Evolutionary conservation across 768 basidiomycete species (phyloP), one percentile per base, ranked within the genome.

Genomic region (Suillus hirtellus): DNA sequence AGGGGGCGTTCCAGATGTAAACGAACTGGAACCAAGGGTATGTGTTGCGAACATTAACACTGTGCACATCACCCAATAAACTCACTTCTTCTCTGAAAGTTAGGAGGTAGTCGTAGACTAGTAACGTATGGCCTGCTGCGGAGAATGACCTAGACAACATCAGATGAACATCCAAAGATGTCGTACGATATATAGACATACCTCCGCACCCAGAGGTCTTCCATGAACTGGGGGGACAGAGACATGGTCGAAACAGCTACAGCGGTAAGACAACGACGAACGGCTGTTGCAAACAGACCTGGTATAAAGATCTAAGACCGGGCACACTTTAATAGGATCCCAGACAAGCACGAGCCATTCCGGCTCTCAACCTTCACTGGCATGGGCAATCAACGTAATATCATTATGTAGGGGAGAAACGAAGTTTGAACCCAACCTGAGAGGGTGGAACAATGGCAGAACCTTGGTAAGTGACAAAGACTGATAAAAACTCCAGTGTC

Each of bases 1-100:
- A 66, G 5, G 65, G 67, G 3, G 65, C 60, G 11, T 58, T 15
- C 69, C 69, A 69, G 52, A 69, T 63, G 46, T 65, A 68, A 27
- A 62, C 34, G 55, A 63, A 49, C 68, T 68, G n/a, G 24, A 21
- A n/a, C 14, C 17, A 34, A 59, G 38, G n/a, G 11, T 55, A 40
- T 31, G 31, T 17, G 31, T 52, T 37, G 7, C n/a, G 44, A 46
- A 46, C 10, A 49, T 50, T 5, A 40, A 15, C 17, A 21, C 4
- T 2, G 14, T n/a, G 24, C 9, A 31, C 37, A n/a, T 6, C 42
- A 56, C 4, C 19, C 15, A n/a, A 9, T 10, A 27, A 49, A 60
- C 65, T 7, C 24, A 68, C 69, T 59, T 69, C 69, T 24, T 63
- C 50, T 17, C 56, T 37, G 10, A 69, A 52, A 11, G 69, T 69